phyloP scores from a whole-genome alignment of 1,139 yeast species.

The Geotrichum bryndzae region DNA sequence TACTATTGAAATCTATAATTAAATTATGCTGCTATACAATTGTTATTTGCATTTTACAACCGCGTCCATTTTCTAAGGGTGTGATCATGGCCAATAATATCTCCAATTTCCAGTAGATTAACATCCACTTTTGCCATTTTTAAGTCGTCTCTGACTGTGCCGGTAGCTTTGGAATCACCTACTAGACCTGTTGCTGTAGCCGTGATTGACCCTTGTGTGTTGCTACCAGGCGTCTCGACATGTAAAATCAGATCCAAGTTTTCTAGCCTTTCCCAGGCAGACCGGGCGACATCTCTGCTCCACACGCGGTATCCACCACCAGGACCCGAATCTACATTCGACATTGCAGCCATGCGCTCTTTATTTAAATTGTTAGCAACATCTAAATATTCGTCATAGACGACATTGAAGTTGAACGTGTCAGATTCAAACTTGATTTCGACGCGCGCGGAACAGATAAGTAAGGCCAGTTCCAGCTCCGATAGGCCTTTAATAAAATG shows the following conservation, averaged over 20 bases:
- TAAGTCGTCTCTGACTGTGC: constrained; percentile 28
- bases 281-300: constrained; percentile 32
- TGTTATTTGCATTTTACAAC: constrained; percentile 1
- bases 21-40: background rate
- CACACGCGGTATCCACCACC: constrained; percentile 32
- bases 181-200: constrained; percentile 2
- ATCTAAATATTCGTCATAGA: constrained; percentile 66
- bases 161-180: constrained; percentile 6
- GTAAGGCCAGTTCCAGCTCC: constrained; percentile 59
- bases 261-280: constrained; percentile 37
- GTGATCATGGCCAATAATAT: constrained; percentile 31
- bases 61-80: constrained; percentile 33
- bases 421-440: constrained; percentile 53
- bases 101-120: constrained; percentile 32
- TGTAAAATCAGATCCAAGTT: constrained; percentile 30
- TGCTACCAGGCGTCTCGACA: constrained; percentile 18
- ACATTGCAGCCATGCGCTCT: constrained; percentile 36
- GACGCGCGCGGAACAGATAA: constrained; percentile 71
- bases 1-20: background rate
- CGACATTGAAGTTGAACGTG: constrained; percentile 59
- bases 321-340: constrained; percentile 16
- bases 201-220: constrained; percentile 10
- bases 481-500: constrained; percentile 45
- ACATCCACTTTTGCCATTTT: constrained; percentile 35
- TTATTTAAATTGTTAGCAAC: constrained; percentile 47